Percentiles rank a stretch among this genome's conserved stretches.
phyloP scores from a whole-genome alignment of 2,329 filamentous ascomycete species.

The Calonectria hongkongensis region DNA sequence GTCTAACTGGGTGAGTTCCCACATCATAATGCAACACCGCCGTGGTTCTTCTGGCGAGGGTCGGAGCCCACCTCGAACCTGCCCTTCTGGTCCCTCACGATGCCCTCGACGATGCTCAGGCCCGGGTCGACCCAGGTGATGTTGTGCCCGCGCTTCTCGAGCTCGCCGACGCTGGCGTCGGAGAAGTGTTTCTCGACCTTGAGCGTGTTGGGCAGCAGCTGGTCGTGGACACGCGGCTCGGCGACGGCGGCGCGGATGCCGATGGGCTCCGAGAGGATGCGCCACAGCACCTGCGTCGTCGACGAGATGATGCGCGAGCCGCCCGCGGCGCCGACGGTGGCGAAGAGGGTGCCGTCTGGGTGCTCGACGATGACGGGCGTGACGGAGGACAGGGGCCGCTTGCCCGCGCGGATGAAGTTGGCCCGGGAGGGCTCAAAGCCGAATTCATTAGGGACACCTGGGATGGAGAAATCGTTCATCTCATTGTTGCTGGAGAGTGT shows the following conservation, averaged over 20 bases:
- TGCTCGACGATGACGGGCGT: conserved; percentile 84
- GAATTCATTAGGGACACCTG: conserved; percentile 85
- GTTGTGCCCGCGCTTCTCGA: conserved; percentile 81
- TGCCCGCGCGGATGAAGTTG: conserved; percentile 88
- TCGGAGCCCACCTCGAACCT: conserved; percentile 87
- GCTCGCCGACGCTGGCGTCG: conserved; percentile 76
- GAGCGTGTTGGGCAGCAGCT: conserved; percentile 83
- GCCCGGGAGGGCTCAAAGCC: conserved; percentile 86
- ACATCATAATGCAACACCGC: conserved; percentile 71
- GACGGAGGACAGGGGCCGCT: conserved; percentile 89
- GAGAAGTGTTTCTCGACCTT: conserved; percentile 82
- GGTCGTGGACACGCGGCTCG: conserved; percentile 85
- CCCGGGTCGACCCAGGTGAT: conserved; percentile 80
- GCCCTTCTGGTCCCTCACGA: conserved; percentile 74
- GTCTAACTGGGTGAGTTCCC: not conserved
- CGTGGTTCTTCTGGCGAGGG: conserved; percentile 83
- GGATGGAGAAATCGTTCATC: conserved; percentile 91
- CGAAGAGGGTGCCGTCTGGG: conserved; percentile 78
- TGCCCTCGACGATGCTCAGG: conserved; percentile 80
- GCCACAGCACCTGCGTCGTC: conserved; percentile 83
- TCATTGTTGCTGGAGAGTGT: conserved; percentile 71
- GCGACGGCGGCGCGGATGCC: conserved; percentile 78
- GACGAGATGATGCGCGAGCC: conserved; percentile 89
- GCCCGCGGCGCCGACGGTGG: conserved; percentile 84
- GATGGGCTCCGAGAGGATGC: conserved; percentile 75